Evolutionary conservation across 2,329 filamentous ascomycete species (phyloP), one percentile per base, ranked within the genome.

Genomic region (Fusarium sp.): DNA sequence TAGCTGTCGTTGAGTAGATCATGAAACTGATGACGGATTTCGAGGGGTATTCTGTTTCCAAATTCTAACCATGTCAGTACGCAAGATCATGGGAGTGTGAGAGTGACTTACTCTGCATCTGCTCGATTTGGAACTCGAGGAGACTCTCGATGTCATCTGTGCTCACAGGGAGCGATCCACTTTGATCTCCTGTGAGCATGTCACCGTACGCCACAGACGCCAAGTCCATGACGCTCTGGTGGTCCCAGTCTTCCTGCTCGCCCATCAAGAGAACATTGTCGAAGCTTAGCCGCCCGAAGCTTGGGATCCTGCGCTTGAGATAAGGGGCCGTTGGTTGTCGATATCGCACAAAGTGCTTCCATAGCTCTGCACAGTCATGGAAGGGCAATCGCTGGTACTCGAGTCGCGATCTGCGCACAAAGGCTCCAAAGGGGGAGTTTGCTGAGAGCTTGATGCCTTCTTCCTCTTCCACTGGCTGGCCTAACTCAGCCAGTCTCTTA

Each of bases 351-450:
- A 98, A 95, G 4, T 89, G 88, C 68, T 90, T 91, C 95, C 96
- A 98, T 8, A 99, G 84, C 62, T 89, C 89, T 46, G 93, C 86
- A 2, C 90, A 88, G 79, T 97, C 93, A 62, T 94, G 88, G 76
- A 98, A 98, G 49, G 91, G 91, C 39, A 98, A 83, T 47, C 93
- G 86, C 2, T 90, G 90, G 78, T 95, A 97, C 81, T 98, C 95
- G 5, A 97, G 84, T 73, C 90, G 87, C 6, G 93, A 88, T 76
- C 92, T 88, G 56, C 95, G 89, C 20, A 98, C 87, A 78, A 97
- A 97, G 10, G 88, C 87, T 2, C 95, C 96, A 39, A 98, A 85
- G 0, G 95, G 94, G 2, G 94, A 97, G 55, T 90, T 92, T 29
- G 89, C 87, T 5, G 92, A 89, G 27, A 97, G 84, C 27, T 88